Conservation (phyloP, 1,284 basidiomycete genomes). For the Pseudozyma pruni region DNA sequence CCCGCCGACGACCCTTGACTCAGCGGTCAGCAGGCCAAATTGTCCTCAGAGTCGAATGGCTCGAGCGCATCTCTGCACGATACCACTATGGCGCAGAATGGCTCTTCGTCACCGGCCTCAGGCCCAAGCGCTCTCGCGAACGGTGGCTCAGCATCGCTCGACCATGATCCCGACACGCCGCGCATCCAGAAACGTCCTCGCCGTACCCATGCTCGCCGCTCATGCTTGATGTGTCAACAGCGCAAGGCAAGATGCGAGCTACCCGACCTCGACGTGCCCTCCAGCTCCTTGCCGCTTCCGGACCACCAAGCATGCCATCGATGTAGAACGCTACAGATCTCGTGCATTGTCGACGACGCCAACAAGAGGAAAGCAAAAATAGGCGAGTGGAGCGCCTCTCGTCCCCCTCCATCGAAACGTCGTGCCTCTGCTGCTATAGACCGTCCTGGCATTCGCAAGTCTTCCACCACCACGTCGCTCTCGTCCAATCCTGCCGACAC, state of each 20-base stretch:
- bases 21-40: too few relatives aligned
- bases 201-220: constrained; percentile 44
- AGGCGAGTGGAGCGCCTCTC: neutral
- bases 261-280: constrained; percentile 37
- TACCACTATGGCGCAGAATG: neutral
- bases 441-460: constrained; percentile 13
- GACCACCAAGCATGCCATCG: constrained; percentile 39
- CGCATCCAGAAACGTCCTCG: constrained; percentile 38
- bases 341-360: constrained; percentile 42
- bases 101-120: neutral
- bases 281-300: constrained; percentile 29
- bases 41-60: neutral
- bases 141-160: neutral
- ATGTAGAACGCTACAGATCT: constrained; percentile 39
- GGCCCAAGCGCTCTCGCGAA: neutral
- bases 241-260: constrained; percentile 46
- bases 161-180: constrained; percentile 12
- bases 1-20: too few relatives aligned
- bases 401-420: neutral
- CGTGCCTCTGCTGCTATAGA: constrained; percentile 1
- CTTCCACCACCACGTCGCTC: constrained; percentile 19
- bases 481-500: constrained; percentile 10
- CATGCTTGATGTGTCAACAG: constrained; percentile 47
- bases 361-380: constrained; percentile 35
- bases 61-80: too few relatives aligned